Conservation (phyloP, 805 yeast species). For the Wickerhamiella alocasiicola region DNA sequence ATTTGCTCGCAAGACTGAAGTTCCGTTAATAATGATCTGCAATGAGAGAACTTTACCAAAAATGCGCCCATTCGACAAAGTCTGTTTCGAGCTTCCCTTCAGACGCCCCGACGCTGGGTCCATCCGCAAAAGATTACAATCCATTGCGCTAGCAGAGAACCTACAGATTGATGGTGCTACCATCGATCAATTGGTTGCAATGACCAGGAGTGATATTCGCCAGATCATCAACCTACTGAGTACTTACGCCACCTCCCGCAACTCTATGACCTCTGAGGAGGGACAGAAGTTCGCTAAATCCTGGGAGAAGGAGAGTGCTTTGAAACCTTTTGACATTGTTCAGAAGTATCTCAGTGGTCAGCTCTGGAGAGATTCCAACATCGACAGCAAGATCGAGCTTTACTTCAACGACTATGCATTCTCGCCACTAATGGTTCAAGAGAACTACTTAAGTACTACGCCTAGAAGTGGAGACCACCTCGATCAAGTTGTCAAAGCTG, state of each 20-base stretch:
- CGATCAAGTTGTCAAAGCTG: constrained; percentile 58
- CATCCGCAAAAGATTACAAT: constrained; percentile 71
- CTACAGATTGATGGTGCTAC: constrained; percentile 67
- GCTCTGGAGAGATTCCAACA: constrained; percentile 23
- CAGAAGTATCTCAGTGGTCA: constrained; percentile 39
- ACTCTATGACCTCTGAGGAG: constrained; percentile 47
- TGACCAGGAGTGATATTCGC: constrained; percentile 83
- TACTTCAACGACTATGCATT: constrained; percentile 92
- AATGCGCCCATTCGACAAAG: constrained; percentile 89
- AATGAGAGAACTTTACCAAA: constrained; percentile 87
- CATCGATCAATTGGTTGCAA: constrained; percentile 70
- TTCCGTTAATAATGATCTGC: constrained; percentile 87
- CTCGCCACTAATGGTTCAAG: constrained; percentile 92
- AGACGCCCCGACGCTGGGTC: constrained; percentile 78
- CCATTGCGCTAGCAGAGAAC: constrained; percentile 78
- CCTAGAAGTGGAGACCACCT: constrained; percentile 43
- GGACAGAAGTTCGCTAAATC: constrained; percentile 48
- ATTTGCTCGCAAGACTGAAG: constrained; percentile 69
- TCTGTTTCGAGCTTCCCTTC: constrained; percentile 67
- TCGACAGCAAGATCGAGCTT: constrained; percentile 74
- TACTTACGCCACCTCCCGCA: constrained; percentile 66
- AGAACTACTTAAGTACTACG: constrained; percentile 62
- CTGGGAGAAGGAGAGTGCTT: constrained; percentile 83
- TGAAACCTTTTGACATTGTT: constrained; percentile 86
- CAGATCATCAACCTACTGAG: constrained; percentile 85